Evolutionary conservation across 441 rosid species (phyloP), one percentile per base, ranked within the genome.

Genomic region (Erodium trifolium): DNA sequence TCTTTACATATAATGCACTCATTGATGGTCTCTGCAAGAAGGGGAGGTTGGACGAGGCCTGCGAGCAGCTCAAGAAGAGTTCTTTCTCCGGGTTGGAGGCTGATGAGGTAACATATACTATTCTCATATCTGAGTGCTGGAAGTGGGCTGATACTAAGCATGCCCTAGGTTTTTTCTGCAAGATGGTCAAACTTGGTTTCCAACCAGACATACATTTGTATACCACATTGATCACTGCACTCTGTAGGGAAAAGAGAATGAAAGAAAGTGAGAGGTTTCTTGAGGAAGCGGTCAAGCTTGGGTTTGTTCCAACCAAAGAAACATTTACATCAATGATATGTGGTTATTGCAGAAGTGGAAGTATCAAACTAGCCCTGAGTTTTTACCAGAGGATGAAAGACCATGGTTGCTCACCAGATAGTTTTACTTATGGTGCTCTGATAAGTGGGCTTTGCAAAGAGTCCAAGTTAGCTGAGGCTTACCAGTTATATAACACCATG

Each of bases 371-470:
- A n/a, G 92, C 88, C 23, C 6, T 86, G 43, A 84, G 75, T 47
- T 66, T 81, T 76, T 85, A 87, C 83, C 78, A 67, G 39, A 84
- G 72, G 74, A 92, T 92, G 98, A 77, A 69, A 23, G 78, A 74
- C 39, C 79, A 80, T 75, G 84, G 89, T 51, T 87, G 95, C 73
- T 70, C 70, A 34, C 90, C 93, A 4, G 98, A 90, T 67, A 85
- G 80, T 77, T 71, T 90, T 68, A 83, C 96, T 1, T 92, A 87
- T 65, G 93, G 98, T 68, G 85, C 97, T 67, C 70, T 88, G 53
- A 90, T 92, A 39, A 88, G 93, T 35, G 93, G 96, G 57, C 87
- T 90, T 45, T 88, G 93, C 88, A 88, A 83, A 72, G 85, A 85
- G 63, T 84, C 93, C 66, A 90, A 73, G 86, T 80, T 92, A 69